phyloP scores from a whole-genome alignment of 257 asterid species.

The Solanum commersonii region DNA sequence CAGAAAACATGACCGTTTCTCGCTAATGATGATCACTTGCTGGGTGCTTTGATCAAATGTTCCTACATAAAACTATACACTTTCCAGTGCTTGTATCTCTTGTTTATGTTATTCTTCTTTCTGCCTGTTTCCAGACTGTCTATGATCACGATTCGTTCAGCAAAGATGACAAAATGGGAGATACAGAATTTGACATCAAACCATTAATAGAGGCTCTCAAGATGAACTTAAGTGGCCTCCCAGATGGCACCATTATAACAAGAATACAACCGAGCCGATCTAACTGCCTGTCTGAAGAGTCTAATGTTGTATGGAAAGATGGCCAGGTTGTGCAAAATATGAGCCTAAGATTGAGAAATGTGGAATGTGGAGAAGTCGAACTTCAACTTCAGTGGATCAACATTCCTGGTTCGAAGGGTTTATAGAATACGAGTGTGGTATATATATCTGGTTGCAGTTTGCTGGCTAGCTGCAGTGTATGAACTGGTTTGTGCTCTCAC shows the following conservation, averaged over 20 bases:
- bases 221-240: slow-evolving; percentile 24
- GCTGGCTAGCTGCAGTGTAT: background rate
- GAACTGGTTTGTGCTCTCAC: background rate
- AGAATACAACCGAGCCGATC: slow-evolving; percentile 20
- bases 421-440: background rate
- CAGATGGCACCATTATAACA: slow-evolving; percentile 24
- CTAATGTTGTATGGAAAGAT: slow-evolving; percentile 21
- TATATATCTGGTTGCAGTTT: background rate
- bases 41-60: background rate
- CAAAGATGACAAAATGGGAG: slow-evolving; percentile 46
- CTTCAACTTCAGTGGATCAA: slow-evolving; percentile 38
- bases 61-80: background rate
- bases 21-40: background rate
- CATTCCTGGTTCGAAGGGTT: slow-evolving; percentile 29
- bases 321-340: slow-evolving; percentile 28
- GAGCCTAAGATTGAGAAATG: slow-evolving; percentile 35
- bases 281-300: slow-evolving; percentile 31
- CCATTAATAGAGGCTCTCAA: slow-evolving; percentile 27
- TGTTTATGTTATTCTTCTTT: background rate
- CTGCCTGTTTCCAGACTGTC: slow-evolving; percentile 21
- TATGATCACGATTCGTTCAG: slow-evolving; percentile 38
- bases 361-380: slow-evolving; percentile 39
- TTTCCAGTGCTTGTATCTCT: background rate
- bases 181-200: slow-evolving; percentile 30
- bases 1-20: background rate